phyloP scores from a whole-genome alignment of 192 early-diverging fungal genomes.

The Coemansia sp. region DNA sequence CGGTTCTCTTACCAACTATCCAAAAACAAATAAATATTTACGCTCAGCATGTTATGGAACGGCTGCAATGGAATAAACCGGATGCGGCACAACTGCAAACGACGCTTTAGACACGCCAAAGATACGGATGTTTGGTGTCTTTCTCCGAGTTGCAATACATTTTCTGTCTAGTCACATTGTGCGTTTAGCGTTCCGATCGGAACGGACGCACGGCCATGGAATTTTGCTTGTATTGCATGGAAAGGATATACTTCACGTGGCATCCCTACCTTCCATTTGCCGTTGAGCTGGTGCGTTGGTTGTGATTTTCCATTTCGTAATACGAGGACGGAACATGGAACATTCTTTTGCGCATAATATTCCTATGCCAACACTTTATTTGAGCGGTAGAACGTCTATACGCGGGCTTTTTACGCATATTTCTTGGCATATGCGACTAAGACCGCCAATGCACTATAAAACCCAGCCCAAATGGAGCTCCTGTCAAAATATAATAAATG shows the following conservation, averaged over 20 bases:
- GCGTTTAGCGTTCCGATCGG: background rate
- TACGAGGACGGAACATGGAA: background rate
- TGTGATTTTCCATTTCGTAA: background rate
- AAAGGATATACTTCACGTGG: too few species aligned
- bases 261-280: too few species aligned
- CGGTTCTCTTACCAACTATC: slow-evolving; percentile 76
- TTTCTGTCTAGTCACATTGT: background rate
- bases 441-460: background rate
- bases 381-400: too few species aligned
- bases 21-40: slow-evolving; percentile 63
- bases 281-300: background rate
- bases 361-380: too few species aligned
- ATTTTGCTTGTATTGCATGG: background rate
- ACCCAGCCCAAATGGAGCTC: background rate
- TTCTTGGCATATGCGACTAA: too few species aligned
- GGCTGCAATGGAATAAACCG: background rate
- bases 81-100: background rate
- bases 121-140: background rate
- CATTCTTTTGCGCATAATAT: background rate
- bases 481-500: too few species aligned
- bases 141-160: slow-evolving; percentile 1
- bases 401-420: too few species aligned
- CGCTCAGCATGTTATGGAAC: too few species aligned
- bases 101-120: background rate
- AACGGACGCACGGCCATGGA: background rate